Evolutionary conservation across 192 early-diverging fungal species (phyloP).

Genomic region (Funneliformis geosporum): DNA sequence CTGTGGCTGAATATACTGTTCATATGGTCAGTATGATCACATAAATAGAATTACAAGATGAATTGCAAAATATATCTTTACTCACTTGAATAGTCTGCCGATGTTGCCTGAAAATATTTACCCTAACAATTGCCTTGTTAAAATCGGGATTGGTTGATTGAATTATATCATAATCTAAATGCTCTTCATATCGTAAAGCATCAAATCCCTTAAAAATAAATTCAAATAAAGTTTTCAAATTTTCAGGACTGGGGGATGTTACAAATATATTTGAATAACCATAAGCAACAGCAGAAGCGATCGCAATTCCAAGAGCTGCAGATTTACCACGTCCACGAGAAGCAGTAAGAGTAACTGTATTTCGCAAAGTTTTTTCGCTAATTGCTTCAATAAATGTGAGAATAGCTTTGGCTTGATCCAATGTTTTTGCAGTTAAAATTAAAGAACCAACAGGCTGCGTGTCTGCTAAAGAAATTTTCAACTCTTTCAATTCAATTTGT

Average conservation of each 20-base stretch:
- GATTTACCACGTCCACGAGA: constrained; percentile 98
- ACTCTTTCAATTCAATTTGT: constrained; percentile 70
- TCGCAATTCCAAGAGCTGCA: constrained; percentile 90
- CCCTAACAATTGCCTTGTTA: constrained; percentile 92
- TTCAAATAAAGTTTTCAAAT: constrained; percentile 97
- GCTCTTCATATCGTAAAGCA: constrained; percentile 97
- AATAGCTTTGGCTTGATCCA: constrained; percentile 96
- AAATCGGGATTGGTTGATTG: constrained; percentile 96
- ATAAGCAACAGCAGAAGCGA: constrained; percentile 95
- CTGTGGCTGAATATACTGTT: constrained; percentile 93
- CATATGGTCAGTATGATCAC: background rate
- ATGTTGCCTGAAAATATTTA: constrained; percentile 95
- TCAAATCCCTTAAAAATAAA: constrained; percentile 98
- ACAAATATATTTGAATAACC: constrained; percentile 99
- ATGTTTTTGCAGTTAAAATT: constrained; percentile 74
- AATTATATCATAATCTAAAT: constrained; percentile 98
- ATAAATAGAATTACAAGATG: constrained; percentile 28
- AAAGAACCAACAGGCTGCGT: constrained; percentile 90
- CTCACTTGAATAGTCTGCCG: constrained; percentile 90
- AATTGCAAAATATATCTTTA: constrained; percentile 10
- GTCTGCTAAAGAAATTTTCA: constrained; percentile 88
- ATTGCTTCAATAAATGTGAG: constrained; percentile 97
- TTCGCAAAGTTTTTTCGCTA: constrained; percentile 89
- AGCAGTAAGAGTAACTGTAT: constrained; percentile 92
- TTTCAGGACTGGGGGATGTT: constrained; percentile 95